These are phyloP conservation scores for Rhizopogon roseolus DNA, from an alignment of 768 basidiomycete genomes.

Conservation along the genomic window DNA sequence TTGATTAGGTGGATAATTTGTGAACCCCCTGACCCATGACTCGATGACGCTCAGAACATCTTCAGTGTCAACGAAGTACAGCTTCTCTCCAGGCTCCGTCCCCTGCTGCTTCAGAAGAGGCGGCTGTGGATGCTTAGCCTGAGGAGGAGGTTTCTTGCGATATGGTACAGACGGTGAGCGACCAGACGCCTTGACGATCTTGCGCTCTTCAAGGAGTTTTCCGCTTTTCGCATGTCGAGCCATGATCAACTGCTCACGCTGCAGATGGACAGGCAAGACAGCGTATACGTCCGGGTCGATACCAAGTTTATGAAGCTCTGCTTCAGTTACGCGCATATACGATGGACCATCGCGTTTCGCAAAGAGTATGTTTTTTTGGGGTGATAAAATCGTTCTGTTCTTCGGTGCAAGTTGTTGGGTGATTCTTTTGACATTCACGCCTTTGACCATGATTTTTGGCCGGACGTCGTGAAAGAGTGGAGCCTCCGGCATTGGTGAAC, in stretches of 20 bases:
- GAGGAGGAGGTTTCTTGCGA: conserved; percentile 49
- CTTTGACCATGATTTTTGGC: conserved; percentile 24
- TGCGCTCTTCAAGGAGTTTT: conserved; percentile 35
- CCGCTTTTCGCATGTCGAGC: conserved; percentile 45
- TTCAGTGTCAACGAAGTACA: conserved; percentile 56
- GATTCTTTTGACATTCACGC: conserved; percentile 50
- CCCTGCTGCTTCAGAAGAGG: conserved; percentile 56
- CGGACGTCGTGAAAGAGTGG: conserved; percentile 1
- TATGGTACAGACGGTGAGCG: conserved; percentile 32
- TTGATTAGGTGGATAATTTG: conserved; percentile 56
- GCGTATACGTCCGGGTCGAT: conserved; percentile 74
- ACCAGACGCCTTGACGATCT: conserved; percentile 43
- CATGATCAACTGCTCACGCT: conserved; percentile 69
- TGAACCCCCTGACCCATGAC: conserved; percentile 68
- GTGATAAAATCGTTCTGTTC: conserved; percentile 35
- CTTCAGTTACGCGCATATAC: conserved; percentile 42
- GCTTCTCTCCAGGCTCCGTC: conserved; percentile 45
- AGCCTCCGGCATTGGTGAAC: conserved; percentile 36
- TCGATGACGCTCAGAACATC: conserved; percentile 73
- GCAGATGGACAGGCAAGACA: conserved; percentile 57
- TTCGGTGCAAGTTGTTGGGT: conserved; percentile 60
- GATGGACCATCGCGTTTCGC: conserved; percentile 29
- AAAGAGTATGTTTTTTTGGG: conserved; percentile 33
- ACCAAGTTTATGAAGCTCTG: conserved; percentile 56
- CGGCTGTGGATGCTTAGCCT: conserved; percentile 45